phyloP scores from a whole-genome alignment of 192 early-diverging fungal species.

The Podila clonocystis region DNA sequence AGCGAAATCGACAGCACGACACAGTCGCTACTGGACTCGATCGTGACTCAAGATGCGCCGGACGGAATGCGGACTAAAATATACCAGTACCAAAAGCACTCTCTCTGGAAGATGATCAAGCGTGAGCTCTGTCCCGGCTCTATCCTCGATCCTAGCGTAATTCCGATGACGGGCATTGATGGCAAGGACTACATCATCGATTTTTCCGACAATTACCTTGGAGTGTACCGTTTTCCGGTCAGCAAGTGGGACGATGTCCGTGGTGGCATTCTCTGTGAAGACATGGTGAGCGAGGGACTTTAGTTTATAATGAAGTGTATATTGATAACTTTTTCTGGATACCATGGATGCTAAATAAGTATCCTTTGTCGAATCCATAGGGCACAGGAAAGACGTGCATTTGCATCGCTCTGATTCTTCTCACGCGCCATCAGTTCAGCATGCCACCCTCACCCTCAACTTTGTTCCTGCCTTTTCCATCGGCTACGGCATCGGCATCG shows the following conservation, averaged over 20 bases:
- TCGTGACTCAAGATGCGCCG: constrained; percentile 9
- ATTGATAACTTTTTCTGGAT: too few species aligned
- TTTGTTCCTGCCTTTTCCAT: too few species aligned
- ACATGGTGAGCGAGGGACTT: too few species aligned
- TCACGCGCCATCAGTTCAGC: too few species aligned
- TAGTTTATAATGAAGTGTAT: too few species aligned
- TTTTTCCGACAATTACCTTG: constrained; percentile 1
- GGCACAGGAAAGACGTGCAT: too few species aligned
- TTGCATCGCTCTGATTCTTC: too few species aligned
- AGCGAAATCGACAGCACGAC: background rate
- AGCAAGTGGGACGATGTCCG: constrained; percentile 43
- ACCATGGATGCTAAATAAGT: too few species aligned
- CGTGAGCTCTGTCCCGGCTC: constrained; percentile 69
- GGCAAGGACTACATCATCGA: constrained; percentile 46
- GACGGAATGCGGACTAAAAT: constrained; percentile 59
- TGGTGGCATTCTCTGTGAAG: too few species aligned
- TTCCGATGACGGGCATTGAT: constrained; percentile 44
- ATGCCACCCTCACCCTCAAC: too few species aligned
- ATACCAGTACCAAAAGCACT: constrained; percentile 70
- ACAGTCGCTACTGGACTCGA: constrained; percentile 8
- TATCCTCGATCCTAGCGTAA: constrained; percentile 59
- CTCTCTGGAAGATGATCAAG: constrained; percentile 75
- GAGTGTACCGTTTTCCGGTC: constrained; percentile 26
- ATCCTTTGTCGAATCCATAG: too few species aligned
- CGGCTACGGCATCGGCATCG: too few species aligned